Conservation (phyloP, 192 early-diverging fungal genomes). For the Coemansia biformis region DNA sequence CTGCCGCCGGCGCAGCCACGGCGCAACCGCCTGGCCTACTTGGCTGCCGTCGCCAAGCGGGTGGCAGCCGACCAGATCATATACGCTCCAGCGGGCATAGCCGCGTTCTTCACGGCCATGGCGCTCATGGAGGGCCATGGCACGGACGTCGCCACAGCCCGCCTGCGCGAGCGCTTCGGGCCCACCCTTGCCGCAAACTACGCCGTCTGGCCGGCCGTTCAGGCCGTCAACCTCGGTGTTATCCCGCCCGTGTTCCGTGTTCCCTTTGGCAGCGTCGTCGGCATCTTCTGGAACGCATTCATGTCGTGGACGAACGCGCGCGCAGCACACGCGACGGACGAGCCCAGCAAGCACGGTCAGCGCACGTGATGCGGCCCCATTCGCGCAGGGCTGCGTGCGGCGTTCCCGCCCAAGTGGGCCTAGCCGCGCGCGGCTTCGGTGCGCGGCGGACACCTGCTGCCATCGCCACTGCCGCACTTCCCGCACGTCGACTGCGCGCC, state of each 20-base stretch:
- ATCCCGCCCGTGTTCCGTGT: slow-evolving; percentile 61
- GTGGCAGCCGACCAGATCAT: slow-evolving; percentile 58
- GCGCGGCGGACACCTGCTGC: too few relatives aligned
- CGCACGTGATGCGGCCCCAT: too few relatives aligned
- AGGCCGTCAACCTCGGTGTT: slow-evolving; percentile 67
- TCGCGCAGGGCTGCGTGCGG: too few relatives aligned
- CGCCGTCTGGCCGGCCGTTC: slow-evolving; percentile 67
- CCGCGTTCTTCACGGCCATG: slow-evolving; percentile 60
- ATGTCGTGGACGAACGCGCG: slow-evolving; percentile 60
- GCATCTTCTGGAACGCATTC: slow-evolving; percentile 73
- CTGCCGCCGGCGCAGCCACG: slow-evolving; percentile 13
- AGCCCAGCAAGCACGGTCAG: too few relatives aligned
- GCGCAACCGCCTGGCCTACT: slow-evolving; percentile 1
- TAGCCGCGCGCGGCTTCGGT: too few relatives aligned
- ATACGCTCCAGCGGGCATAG: slow-evolving; percentile 67
- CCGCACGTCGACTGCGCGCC: too few relatives aligned
- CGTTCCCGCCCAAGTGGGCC: too few relatives aligned
- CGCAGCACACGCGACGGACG: slow-evolving; percentile 3
- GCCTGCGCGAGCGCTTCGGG: slow-evolving; percentile 56
- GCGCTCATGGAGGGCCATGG: slow-evolving; percentile 55
- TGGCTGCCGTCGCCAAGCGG: slow-evolving; percentile 44
- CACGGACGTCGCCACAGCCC: slow-evolving; percentile 51
- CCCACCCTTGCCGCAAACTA: slow-evolving; percentile 66
- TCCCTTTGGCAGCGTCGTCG: slow-evolving; percentile 65
- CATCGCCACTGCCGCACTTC: too few relatives aligned